A percentile compares a stretch with the other conserved stretches of the same genome.
Conservation (phyloP, 768 basidiomycete species). For the Termitomyces sp. region DNA sequence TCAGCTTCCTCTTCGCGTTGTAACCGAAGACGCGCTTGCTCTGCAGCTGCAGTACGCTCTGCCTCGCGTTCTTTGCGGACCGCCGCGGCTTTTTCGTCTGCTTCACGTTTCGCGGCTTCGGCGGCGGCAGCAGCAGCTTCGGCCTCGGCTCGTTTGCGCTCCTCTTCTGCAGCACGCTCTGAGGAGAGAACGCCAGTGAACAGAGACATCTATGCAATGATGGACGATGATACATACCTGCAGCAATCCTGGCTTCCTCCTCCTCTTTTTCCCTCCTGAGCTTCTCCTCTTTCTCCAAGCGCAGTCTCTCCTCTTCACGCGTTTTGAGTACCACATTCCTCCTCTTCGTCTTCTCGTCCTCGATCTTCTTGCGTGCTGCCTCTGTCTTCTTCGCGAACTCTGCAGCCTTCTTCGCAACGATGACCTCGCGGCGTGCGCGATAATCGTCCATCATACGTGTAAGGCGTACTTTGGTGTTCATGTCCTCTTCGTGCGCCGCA, state of each 20-base stretch:
- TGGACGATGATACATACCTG: conserved; percentile 33
- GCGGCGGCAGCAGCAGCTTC: conserved; percentile 41
- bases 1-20: conserved; percentile 73
- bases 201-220: not conserved
- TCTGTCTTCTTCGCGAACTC: conserved; percentile 61
- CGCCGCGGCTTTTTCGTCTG: conserved; percentile 50
- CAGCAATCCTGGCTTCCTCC: conserved; percentile 41
- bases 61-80: conserved; percentile 47
- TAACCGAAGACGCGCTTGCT: conserved; percentile 52
- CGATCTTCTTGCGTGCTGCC: conserved; percentile 62
- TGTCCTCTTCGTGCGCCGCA: conserved; percentile 54
- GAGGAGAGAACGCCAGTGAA: not conserved
- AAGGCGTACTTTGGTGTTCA: conserved; percentile 74
- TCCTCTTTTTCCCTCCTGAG: conserved; percentile 45
- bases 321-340: conserved; percentile 49
- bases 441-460: conserved; percentile 72
- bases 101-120: conserved; percentile 55
- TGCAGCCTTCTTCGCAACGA: conserved; percentile 53
- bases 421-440: conserved; percentile 38
- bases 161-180: conserved; percentile 56
- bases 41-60: conserved; percentile 44
- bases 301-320: conserved; percentile 51
- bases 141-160: conserved; percentile 40
- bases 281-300: conserved; percentile 34
- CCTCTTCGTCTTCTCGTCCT: conserved; percentile 79